phyloP scores from a whole-genome alignment of 495 filamentous ascomycete genomes.

The Oidiodendron maius region DNA sequence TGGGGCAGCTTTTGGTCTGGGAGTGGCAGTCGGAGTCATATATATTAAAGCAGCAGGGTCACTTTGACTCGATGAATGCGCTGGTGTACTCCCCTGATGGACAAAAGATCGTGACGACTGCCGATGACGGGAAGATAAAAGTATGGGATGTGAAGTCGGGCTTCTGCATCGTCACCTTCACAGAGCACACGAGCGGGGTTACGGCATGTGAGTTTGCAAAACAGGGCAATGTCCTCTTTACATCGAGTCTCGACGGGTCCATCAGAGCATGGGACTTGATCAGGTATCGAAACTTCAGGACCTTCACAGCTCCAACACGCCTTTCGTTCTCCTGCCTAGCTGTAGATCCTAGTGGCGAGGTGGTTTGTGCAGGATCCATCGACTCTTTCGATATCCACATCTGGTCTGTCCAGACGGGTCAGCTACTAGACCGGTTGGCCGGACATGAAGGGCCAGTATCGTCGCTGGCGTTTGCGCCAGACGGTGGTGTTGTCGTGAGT shows the following conservation, averaged over 20 bases:
- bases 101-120: slow-evolving; percentile 82
- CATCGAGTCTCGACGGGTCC: slow-evolving; percentile 87
- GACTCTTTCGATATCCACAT: slow-evolving; percentile 97
- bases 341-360: slow-evolving; percentile 93
- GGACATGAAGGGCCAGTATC: slow-evolving; percentile 94
- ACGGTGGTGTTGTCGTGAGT: slow-evolving; percentile 75
- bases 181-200: slow-evolving; percentile 90
- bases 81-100: slow-evolving; percentile 91
- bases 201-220: slow-evolving; percentile 95
- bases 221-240: slow-evolving; percentile 91
- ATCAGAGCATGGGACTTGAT: slow-evolving; percentile 95
- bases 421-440: slow-evolving; percentile 82
- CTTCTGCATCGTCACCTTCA: slow-evolving; percentile 97
- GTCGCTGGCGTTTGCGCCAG: slow-evolving; percentile 78
- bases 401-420: slow-evolving; percentile 97
- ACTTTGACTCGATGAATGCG: slow-evolving; percentile 94
- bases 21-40: slow-evolving; percentile 99
- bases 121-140: slow-evolving; percentile 97
- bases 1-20: slow-evolving; percentile 94
- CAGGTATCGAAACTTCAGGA: slow-evolving; percentile 92
- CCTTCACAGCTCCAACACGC: slow-evolving; percentile 87
- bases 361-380: slow-evolving; percentile 89
- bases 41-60: slow-evolving; percentile 94
- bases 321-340: slow-evolving; percentile 89
- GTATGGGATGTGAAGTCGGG: slow-evolving; percentile 95